A percentile compares a stretch with the other conserved stretches of the same genome.
phyloP scores from a whole-genome alignment of 2,329 filamentous ascomycete genomes.

The Blumeria graminis region DNA sequence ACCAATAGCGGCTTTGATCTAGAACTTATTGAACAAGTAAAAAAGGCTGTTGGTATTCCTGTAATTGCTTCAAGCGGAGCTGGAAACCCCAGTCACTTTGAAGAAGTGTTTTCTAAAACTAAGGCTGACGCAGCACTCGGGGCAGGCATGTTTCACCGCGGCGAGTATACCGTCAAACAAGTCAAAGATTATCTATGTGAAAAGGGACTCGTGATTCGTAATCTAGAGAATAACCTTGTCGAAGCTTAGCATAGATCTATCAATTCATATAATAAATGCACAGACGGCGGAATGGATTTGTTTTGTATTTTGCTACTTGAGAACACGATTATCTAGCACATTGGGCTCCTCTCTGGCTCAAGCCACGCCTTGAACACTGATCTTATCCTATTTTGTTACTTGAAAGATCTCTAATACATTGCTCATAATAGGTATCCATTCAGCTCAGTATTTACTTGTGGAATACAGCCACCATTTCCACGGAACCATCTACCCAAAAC shows the following conservation, averaged over 20 bases:
- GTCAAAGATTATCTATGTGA: conserved; percentile 64
- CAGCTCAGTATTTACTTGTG: too few species aligned
- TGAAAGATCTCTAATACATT: too few species aligned
- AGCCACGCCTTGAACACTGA: too few species aligned
- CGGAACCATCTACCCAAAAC: too few species aligned
- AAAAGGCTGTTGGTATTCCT: conserved; percentile 65
- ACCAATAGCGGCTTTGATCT: conserved; percentile 87
- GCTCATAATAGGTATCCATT: too few species aligned
- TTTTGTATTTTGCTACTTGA: too few species aligned
- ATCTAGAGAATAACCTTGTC: conserved; percentile 30
- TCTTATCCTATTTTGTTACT: too few species aligned
- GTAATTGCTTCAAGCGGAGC: conserved; percentile 91
- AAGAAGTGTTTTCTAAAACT: conserved; percentile 71
- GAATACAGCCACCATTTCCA: too few species aligned
- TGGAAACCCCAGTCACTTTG: conserved; percentile 67
- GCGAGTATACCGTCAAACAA: conserved; percentile 81
- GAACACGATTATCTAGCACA: too few species aligned
- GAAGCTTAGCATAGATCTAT: not conserved
- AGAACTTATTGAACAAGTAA: conserved; percentile 74
- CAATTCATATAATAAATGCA: not conserved
- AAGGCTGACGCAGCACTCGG: conserved; percentile 78
- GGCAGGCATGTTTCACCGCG: conserved; percentile 92
- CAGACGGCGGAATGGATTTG: not conserved
- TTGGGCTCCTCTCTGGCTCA: too few species aligned
- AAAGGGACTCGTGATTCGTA: conserved; percentile 53